Conservation (phyloP, 805 yeast genomes). For the Barnettozyma siamensis region DNA sequence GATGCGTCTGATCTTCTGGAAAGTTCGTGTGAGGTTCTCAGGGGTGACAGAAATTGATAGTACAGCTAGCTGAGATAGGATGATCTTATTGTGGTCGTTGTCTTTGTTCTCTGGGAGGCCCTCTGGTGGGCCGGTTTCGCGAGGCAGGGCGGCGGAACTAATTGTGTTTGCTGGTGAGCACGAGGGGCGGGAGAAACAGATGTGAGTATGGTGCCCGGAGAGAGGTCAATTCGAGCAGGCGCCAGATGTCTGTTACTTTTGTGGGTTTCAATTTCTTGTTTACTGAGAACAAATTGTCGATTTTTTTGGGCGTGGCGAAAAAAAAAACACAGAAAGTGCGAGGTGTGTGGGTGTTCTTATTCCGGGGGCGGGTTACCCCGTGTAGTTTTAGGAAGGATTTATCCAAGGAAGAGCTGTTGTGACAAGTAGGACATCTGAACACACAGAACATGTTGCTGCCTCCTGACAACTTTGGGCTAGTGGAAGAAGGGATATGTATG, state of each 20-base stretch:
- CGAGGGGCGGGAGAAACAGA: not conserved
- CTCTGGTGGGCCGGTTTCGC: slow-evolving; percentile 10
- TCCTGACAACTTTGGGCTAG: slow-evolving; percentile 88
- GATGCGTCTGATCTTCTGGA: slow-evolving; percentile 43
- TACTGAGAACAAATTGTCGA: not conserved
- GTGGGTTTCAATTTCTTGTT: not conserved
- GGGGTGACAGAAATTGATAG: slow-evolving; percentile 39
- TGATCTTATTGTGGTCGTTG: slow-evolving; percentile 26
- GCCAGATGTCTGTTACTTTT: not conserved
- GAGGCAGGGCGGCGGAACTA: slow-evolving; percentile 5
- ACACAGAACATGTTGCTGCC: slow-evolving; percentile 50
- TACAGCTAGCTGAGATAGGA: slow-evolving; percentile 48
- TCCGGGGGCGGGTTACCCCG: not conserved
- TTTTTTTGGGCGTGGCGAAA: not conserved
- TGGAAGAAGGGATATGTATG: slow-evolving; percentile 69
- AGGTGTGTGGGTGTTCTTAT: not conserved
- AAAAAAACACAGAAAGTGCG: not conserved
- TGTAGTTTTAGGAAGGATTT: too few species aligned
- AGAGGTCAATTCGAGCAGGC: slow-evolving; percentile 1
- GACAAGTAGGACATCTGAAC: too few species aligned
- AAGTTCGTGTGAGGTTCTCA: slow-evolving; percentile 34
- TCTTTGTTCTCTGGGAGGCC: slow-evolving; percentile 4
- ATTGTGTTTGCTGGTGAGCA: slow-evolving; percentile 4
- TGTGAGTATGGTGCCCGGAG: not conserved
- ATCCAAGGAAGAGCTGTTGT: too few species aligned